Evolutionary conservation across 768 basidiomycete species (phyloP), one percentile per base, ranked within the genome.

Genomic region (Suillus variegatus): DNA sequence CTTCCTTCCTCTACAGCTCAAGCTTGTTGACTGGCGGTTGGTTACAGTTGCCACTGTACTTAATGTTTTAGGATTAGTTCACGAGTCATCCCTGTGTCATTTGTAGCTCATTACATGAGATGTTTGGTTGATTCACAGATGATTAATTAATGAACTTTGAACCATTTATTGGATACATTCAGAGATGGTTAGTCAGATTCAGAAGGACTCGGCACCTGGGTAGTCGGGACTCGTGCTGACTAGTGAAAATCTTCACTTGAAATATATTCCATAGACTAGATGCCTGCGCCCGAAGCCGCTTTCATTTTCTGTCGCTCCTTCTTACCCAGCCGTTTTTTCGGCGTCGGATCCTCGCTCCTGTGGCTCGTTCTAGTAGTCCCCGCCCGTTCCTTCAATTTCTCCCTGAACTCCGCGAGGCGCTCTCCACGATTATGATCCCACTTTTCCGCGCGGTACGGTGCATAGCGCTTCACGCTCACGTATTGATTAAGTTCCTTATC

Each of bases 401-500:
- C 73, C 75, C 91, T 92, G 64, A 97, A 82, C 66, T 95, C 91
- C 71, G 84, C 81, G 54, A 97, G 80, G 68, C 88, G 85, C 55
- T 90, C 86, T 28, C 80, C 80, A 16, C 92, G 84, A 46, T 80
- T 83, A 41, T 81, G 76, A 71, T 92, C 91, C 88, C 89, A 94
- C 70, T 76, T 81, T 36, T 85, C 83, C 55, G 86, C 82, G 51
- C 93, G 88, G 76, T 98, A 99, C 7, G 97, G 94, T 18, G 97
- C 97, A 68, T 94, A 85, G 75, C 92, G 91, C 79, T 94, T 97
- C 71, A 99, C 81, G 52, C 91, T 86, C 78, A 97, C 85, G 76
- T 94, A 94, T 65, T 92, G 84, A 78, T 99, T 99, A 58, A 99
- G 85, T 74, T 99, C 97, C 63, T 88, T 82, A 77, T 99, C 97